Evolutionary conservation across 257 asterid species (phyloP).

Genomic region (Cynanchum wilfordii): DNA sequence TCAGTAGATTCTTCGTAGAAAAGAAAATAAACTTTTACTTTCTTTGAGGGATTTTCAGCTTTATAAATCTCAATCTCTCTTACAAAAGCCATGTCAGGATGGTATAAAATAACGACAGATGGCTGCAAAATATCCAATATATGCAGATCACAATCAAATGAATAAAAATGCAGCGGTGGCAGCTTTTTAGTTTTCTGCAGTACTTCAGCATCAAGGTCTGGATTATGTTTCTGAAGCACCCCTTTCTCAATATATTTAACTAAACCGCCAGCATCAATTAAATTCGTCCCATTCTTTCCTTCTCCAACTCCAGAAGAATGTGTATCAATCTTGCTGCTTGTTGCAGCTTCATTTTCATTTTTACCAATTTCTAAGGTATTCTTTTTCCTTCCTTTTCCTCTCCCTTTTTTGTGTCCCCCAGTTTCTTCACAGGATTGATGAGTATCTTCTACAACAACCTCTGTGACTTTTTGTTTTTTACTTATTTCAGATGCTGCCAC

Average conservation of each 20-base stretch:
- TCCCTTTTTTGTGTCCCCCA: conserved; percentile 37
- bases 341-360: conserved; percentile 37
- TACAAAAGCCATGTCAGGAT: conserved; percentile 84
- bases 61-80: conserved; percentile 89
- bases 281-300: conserved; percentile 17
- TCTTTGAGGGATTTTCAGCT: conserved; percentile 77
- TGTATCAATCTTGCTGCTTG: conserved; percentile 32
- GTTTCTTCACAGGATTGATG: conserved; percentile 23
- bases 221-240: conserved; percentile 52
- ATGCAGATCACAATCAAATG: conserved; percentile 74
- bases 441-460: conserved; percentile 34
- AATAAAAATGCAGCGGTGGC: conserved; percentile 70
- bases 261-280: conserved; percentile 26
- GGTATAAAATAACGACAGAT: conserved; percentile 76
- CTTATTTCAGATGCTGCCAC: conserved; percentile 73
- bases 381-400: conserved; percentile 41
- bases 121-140: conserved; percentile 82
- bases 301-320: conserved; percentile 32
- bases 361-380: conserved; percentile 34
- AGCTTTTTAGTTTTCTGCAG: conserved; percentile 28
- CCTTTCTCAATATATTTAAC: conserved; percentile 27
- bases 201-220: conserved; percentile 29
- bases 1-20: conserved; percentile 93
- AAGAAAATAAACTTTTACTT: conserved; percentile 75
- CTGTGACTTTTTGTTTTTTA: conserved; percentile 44